Evolutionary conservation across 2,329 filamentous ascomycete species (phyloP).

Genomic region (Pseudopithomyces chartarum): DNA sequence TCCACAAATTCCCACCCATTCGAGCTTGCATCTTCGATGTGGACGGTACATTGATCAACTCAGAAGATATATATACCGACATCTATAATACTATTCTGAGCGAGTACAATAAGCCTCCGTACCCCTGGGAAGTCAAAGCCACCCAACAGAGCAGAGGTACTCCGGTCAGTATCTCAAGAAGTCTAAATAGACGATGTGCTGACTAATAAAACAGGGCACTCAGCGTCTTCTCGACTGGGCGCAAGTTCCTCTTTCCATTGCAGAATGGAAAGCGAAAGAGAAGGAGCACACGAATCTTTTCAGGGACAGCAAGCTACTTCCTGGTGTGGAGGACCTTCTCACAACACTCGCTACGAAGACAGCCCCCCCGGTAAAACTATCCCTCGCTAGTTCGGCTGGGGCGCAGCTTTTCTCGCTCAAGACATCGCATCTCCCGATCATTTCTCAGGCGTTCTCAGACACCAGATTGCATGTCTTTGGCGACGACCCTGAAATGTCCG

Average conservation of each 20-base stretch:
- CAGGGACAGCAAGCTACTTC: constrained; percentile 11
- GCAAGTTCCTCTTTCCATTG: constrained; percentile 19
- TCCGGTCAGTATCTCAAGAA: constrained; percentile 5
- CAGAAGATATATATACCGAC: constrained; percentile 38
- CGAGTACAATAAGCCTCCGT: constrained; percentile 22
- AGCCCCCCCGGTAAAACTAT: neutral
- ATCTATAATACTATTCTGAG: constrained; percentile 29
- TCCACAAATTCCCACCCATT: constrained; percentile 19
- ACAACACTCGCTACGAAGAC: constrained; percentile 2
- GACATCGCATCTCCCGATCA: constrained; percentile 10
- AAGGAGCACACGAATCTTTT: constrained; percentile 16
- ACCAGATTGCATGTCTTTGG: constrained; percentile 13
- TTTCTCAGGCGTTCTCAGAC: constrained; percentile 5
- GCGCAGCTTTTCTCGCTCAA: constrained; percentile 9
- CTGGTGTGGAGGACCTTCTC: constrained; percentile 10
- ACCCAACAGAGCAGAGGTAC: constrained; percentile 27
- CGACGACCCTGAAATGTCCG: constrained; percentile 15
- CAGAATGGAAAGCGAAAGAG: constrained; percentile 22
- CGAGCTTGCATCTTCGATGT: constrained; percentile 42
- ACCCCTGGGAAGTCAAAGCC: constrained; percentile 28
- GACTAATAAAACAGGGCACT: constrained; percentile 17
- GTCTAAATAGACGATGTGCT: neutral
- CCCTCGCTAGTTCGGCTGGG: constrained; percentile 12
- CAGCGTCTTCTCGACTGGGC: constrained; percentile 25
- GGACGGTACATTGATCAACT: constrained; percentile 40